Base-by-base conservation (phyloP, 1,139 yeast genomes). In the Zygoascus sp. region DNA sequence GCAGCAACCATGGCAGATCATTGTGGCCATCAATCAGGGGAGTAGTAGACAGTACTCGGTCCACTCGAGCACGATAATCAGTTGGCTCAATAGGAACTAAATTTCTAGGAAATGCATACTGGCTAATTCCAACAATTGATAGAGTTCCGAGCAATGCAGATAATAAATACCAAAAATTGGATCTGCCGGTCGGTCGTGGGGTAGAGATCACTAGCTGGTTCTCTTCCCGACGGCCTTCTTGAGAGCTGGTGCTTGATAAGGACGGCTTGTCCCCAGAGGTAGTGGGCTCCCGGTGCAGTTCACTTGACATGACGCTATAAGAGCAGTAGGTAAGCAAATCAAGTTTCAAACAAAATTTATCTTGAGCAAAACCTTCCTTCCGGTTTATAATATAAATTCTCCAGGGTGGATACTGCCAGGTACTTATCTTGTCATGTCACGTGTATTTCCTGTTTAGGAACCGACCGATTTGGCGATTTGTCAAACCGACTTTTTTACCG, bases 1-100 rank as follows among this genome's bases (percentile, higher is more conserved):
- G 27, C 45, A 52, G 42, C 16, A 52, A 21, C 40, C 50, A 51
- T 25, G 54, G 54, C 35, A 52, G 40, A 23, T 52, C 55, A 36
- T 52, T 52, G 39, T 52, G 55, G 7, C 53, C 48, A 40, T 52
- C 55, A 17, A 49, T 37, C 10, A 52, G 42, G 2, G 55, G 55
- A 3, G 53, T 50, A 6, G 27, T 37, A 9, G 40, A 13, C 19
- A 37, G 17, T 8, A 37, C 40, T 45, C 51, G 25, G 43, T 28
- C 37, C 35, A 37, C 22, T 8, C 40, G 8, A 5, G 40, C 25
- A 11, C 27, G 19, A 22, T 37, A 37, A n/a, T 37, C 40, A n/a
- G 40, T 20, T n/a, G 40, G 30, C 11, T 37, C 40, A 10, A 37
- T 2, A 15, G 34, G 34, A 7, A 30, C 34, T 16, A 30, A n/a